phyloP scores from a whole-genome alignment of 441 rosid genomes.

The Erodium texanum region DNA sequence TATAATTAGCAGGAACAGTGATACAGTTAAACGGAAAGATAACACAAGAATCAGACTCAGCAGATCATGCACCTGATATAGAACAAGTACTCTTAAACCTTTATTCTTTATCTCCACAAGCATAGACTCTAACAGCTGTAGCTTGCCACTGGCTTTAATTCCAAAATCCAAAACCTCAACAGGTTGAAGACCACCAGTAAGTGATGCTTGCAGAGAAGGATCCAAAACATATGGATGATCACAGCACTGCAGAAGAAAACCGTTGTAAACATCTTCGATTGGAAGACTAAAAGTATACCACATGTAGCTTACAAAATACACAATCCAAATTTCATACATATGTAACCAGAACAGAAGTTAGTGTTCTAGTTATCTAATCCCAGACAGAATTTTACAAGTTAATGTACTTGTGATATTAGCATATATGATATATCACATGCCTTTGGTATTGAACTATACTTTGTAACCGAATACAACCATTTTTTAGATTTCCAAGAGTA shows the following conservation, averaged over 20 bases:
- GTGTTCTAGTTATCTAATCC: background rate
- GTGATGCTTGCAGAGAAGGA: slow-evolving; percentile 29
- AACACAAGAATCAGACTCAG: slow-evolving; percentile 9
- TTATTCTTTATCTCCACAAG: slow-evolving; percentile 50
- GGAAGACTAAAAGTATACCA: background rate
- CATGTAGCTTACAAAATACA: background rate
- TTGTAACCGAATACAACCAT: background rate
- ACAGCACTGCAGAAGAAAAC: slow-evolving; percentile 56
- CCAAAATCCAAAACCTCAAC: slow-evolving; percentile 54
- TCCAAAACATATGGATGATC: slow-evolving; percentile 79
- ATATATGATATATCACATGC: background rate
- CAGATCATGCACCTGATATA: slow-evolving; percentile 67
- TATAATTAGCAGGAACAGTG: background rate
- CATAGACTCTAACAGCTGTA: slow-evolving; percentile 66
- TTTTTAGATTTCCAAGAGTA: background rate
- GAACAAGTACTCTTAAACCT: slow-evolving; percentile 58
- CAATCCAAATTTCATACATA: background rate
- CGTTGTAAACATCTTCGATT: slow-evolving; percentile 1
- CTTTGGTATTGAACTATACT: background rate
- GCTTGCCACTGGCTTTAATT: slow-evolving; percentile 86
- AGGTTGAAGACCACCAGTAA: slow-evolving; percentile 30
- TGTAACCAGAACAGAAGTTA: background rate
- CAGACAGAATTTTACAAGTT: background rate
- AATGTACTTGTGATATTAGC: background rate
- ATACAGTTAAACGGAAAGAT: background rate